phyloP scores from a whole-genome alignment of 441 rosid species.

The Codiaeum variegatum region DNA sequence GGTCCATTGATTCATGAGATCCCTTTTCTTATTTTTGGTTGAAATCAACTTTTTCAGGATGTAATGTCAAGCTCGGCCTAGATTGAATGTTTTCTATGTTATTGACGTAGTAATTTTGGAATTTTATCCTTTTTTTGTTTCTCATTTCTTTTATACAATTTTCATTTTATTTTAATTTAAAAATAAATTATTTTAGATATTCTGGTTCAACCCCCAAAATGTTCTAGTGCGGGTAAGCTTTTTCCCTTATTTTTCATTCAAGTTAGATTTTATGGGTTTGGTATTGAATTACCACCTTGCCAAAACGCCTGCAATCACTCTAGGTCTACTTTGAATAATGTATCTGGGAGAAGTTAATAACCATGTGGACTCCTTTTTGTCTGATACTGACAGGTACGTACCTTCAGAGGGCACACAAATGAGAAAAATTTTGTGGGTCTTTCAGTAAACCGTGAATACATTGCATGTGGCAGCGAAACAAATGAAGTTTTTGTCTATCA shows the following conservation, averaged over 20 bases:
- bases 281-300: neutral
- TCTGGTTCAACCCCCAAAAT: neutral
- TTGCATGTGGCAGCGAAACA: slow-evolving; percentile 95
- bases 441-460: slow-evolving; percentile 75
- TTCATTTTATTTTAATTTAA: neutral
- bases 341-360: neutral
- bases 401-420: slow-evolving; percentile 85
- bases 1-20: too few species aligned
- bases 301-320: neutral
- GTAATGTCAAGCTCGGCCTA: too few species aligned
- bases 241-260: neutral
- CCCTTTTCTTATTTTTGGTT: too few species aligned
- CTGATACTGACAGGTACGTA: slow-evolving; percentile 60
- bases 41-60: too few species aligned
- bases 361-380: neutral
- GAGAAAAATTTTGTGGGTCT: slow-evolving; percentile 98
- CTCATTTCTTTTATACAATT: neutral
- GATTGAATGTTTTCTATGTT: too few species aligned
- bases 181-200: neutral
- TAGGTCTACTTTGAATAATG: neutral
- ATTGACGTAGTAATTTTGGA: neutral
- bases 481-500: slow-evolving; percentile 96
- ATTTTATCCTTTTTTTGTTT: neutral
- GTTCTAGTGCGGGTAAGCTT: neutral
- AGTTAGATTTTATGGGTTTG: neutral